Evolutionary conservation across 106 monocot species (phyloP).

Genomic region (Acorus calamus): DNA sequence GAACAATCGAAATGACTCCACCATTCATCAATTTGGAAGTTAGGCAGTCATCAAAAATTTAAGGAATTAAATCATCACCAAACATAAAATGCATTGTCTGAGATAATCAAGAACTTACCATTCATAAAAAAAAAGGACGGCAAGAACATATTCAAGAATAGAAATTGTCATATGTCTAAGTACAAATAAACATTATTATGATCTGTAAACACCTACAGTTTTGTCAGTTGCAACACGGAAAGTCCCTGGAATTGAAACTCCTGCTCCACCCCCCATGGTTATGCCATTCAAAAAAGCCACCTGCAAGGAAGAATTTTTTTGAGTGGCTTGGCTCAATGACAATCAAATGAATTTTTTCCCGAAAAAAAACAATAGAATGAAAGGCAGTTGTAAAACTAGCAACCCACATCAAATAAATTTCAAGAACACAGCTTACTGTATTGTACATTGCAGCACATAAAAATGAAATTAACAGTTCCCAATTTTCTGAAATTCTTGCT

Average conservation of each 20-base stretch:
- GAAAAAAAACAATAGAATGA: not conserved
- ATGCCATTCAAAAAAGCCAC: conserved; percentile 90
- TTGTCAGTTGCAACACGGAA: conserved; percentile 86
- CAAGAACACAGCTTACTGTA: not conserved
- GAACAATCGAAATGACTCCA: no score
- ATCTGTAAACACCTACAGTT: conserved; percentile 42
- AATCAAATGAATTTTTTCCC: no score
- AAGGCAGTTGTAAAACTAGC: not conserved
- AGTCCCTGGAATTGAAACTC: conserved; percentile 94
- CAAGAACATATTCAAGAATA: not conserved
- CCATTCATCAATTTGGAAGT: no score
- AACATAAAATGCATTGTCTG: no score
- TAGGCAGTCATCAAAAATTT: no score
- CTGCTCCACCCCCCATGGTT: conserved; percentile 95
- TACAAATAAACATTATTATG: no score
- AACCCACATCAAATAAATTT: not conserved
- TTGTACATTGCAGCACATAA: not conserved
- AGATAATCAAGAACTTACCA: no score
- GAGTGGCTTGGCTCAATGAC: no score
- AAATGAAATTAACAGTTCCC: not conserved
- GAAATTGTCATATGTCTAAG: not conserved
- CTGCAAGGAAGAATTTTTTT: conserved; percentile 11
- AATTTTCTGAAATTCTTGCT: not conserved
- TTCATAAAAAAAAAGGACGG: not conserved
- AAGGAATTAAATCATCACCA: no score